Evolutionary conservation across 441 rosid genomes (phyloP), one percentile per base, ranked within the genome.

Genomic region (Arabidopsis hybrid): DNA sequence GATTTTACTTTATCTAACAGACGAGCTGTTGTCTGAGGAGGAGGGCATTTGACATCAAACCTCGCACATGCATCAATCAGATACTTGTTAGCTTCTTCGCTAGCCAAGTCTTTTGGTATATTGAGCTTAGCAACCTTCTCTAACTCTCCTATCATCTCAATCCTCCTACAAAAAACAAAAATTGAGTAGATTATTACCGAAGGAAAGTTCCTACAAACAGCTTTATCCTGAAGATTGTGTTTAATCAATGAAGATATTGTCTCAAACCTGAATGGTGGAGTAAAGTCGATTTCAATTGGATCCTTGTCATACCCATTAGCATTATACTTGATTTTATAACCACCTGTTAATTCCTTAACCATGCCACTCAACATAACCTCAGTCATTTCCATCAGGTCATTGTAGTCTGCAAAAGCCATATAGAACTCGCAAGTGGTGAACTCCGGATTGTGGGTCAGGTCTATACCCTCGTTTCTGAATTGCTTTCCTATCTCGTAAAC

Each of bases 381-480:
- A 9, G 95, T 90, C 49, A 93, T 88, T 31, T 80, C 74, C 96
- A 93, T 93, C 81, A 93, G 49, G 80, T 93, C 97, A 58, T 93
- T 72, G 81, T 93, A 93, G 79, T 93, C 97, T 1, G 96, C 96
- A 65, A 52, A 93, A 21, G 97, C 98, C 98, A 93, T 93, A 71
- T 93, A 93, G 78, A 93, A 93, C 82, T 93, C 98, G 51, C 96
- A 93, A 55, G 96, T 90, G 53, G 98, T 93, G 78, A 93, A 93
- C 83, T 93, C 98, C 5, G 96, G 97, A 75, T 91, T 91, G 72
- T 91, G 96, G 17, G 97, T 93, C 82, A 93, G 60, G 82, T 93
- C 98, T 72, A 91, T 93, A 14, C 98, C 96, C 85, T 93, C 97
- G 60, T 93, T 93, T 73, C 97, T 86, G 63, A 93, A 91, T 69